Evolutionary conservation across 768 basidiomycete species (phyloP), one percentile per base, ranked within the genome.

Genomic region (Mycena galericulata): DNA sequence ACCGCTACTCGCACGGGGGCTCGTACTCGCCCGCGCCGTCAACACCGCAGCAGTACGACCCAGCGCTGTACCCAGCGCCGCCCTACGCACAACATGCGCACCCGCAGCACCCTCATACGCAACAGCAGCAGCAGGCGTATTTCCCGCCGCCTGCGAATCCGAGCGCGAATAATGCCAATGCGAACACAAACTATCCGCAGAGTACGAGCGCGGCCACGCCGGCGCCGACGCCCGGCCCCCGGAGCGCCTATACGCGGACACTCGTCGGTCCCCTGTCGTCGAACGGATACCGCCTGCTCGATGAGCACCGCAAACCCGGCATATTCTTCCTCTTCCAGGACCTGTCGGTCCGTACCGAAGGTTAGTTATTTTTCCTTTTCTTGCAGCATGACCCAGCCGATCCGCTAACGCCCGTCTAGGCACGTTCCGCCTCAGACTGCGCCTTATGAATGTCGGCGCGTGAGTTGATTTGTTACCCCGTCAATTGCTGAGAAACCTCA

Each of bases 251-350:
- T 79, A 94, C 94, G 14, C 88, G 95, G 58, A 96, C 96, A 2
- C 88, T 98, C 9, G 94, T 98, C 64, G 97, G 97, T 11, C 93
- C 95, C 1, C 85, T 97, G 18, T 92, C 92, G 20, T 90, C 95
- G 32, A 94, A 94, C 76, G 96, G 95, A 18, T 92, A 92, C 78
- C 89, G 92, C 55, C 84, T 98, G 56, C 81, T 89, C 63, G 96
- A 97, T 76, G 93, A 95, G 75, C 89, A 96, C 78, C 91, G 92
- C 68, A 90, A 91, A 69, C 86, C 88, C 56, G 97, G 96, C 9
- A 92, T 98, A 69, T 98, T 95, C 80, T 98, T 98, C 83, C 90
- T 98, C 68, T 95, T 97, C 81, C 95, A 96, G 77, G 97, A 98
- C 81, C 81, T 98, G 58, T 96, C 94, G 50, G 93, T 98, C 53